Evolutionary conservation across 805 yeast species (phyloP), one percentile per base, ranked within the genome.

Genomic region (Wickerhamomyces rabaulensis): DNA sequence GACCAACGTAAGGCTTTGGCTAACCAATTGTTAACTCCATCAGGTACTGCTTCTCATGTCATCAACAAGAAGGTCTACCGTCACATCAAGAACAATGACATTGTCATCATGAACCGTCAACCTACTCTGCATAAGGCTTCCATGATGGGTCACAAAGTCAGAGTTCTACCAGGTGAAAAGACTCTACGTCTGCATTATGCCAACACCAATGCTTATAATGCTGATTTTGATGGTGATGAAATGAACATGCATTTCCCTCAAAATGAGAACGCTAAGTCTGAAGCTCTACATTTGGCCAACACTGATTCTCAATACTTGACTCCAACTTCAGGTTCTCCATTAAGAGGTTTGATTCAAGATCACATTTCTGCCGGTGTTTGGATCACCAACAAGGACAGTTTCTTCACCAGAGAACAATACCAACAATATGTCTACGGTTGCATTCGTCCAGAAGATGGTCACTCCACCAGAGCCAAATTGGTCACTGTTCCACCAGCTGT

Each of bases 171-270:
- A 5, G 96, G 96, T 49, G 99, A 94, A 65, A 94, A 94, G 74
- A 95, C 99, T 4, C 74, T 94, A 59, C 81, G 99, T 63, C 74
- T 94, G 67, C 99, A 94, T 67, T 94, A 94, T 68, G 99, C 99
- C 60, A 94, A 94, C 69, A 94, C 99, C 40, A 97, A 97, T 70
- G 97, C 99, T 39, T 94, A 92, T 70, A 92, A 92, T 67, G 98
- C 98, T 36, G 99, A 92, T 78, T 92, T 94, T 61, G 99, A 92
- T 70, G 99, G 99, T 75, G 99, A 92, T 70, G 99, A 92, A 74
- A 92, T 92, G 99, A 92, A 92, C 67, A 86, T 92, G 97, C 99
- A 92, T 71, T 92, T 92, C 76, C 99, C 99, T 23, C 99, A 92
- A 72, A 90, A 87, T 68, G 97, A 92, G 71, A 87, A 88, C 57